Evolutionary conservation across 768 basidiomycete species (phyloP).

Genomic region (Russula emetica): DNA sequence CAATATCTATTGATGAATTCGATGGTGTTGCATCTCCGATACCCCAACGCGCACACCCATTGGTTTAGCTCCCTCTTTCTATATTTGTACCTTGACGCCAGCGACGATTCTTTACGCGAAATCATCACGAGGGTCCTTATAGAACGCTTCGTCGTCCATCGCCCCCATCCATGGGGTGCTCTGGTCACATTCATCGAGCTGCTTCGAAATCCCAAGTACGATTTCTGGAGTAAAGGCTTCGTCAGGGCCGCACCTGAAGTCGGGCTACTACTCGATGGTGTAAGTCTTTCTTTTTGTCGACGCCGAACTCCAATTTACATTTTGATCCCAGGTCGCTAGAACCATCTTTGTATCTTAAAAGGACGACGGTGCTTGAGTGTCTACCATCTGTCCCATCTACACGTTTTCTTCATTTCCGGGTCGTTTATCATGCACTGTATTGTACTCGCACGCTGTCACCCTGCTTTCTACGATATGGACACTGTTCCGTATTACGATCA

Average conservation of each 20-base stretch:
- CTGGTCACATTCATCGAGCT: conserved; percentile 91
- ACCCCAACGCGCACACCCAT: conserved; percentile 97
- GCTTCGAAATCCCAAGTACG: conserved; percentile 84
- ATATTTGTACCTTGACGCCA: conserved; percentile 78
- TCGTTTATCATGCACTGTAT: conserved; percentile 69
- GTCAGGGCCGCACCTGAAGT: conserved; percentile 83
- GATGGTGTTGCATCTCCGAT: conserved; percentile 92
- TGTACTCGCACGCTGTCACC: conserved; percentile 65
- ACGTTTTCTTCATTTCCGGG: conserved; percentile 40
- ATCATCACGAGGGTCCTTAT: conserved; percentile 85
- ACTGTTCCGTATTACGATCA: conserved; percentile 40
- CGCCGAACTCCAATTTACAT: conserved; percentile 22
- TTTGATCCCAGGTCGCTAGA: conserved; percentile 57
- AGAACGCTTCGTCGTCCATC: conserved; percentile 89
- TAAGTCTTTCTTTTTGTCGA: conserved; percentile 39
- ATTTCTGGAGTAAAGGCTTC: conserved; percentile 88
- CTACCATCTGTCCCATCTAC: conserved; percentile 78
- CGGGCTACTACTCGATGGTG: conserved; percentile 77
- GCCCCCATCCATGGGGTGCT: conserved; percentile 96
- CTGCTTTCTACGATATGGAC: conserved; percentile 44
- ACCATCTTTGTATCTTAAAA: conserved; percentile 69
- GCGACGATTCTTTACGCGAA: conserved; percentile 73
- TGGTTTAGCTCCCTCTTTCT: conserved; percentile 94
- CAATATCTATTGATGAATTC: conserved; percentile 93
- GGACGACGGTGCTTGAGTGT: conserved; percentile 25